Evolutionary conservation across 2,329 filamentous ascomycete species (phyloP).

Genomic region (Penicillium sp.): DNA sequence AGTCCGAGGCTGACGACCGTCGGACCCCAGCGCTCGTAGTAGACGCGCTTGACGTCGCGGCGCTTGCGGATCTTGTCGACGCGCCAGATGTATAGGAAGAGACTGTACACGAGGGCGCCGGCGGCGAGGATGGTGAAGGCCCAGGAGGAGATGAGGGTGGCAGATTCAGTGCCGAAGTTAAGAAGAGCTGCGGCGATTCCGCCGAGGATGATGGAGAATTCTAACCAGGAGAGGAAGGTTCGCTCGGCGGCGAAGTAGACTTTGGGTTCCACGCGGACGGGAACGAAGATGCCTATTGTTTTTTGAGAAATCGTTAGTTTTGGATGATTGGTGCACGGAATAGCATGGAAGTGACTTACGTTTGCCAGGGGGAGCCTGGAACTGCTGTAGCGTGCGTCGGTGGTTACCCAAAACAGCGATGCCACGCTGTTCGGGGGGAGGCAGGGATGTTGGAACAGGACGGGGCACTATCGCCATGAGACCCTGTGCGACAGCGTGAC

Average conservation of each 20-base stretch:
- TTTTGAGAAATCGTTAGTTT: conserved; percentile 30
- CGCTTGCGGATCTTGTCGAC: conserved; percentile 80
- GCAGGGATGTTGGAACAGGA: conserved; percentile 44
- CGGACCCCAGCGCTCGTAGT: conserved; percentile 87
- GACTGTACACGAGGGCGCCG: conserved; percentile 74
- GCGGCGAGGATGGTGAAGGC: conserved; percentile 81
- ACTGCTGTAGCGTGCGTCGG: conserved; percentile 51
- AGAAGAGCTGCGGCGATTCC: conserved; percentile 80
- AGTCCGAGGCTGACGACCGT: conserved; percentile 71
- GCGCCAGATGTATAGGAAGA: conserved; percentile 82
- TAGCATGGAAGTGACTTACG: conserved; percentile 31
- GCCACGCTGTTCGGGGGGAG: conserved; percentile 36
- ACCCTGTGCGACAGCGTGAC: conserved; percentile 42
- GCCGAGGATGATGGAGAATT: conserved; percentile 93
- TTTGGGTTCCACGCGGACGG: conserved; percentile 93
- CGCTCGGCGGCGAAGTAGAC: conserved; percentile 96
- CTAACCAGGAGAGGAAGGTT: conserved; percentile 95
- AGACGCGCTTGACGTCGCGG: conserved; percentile 69
- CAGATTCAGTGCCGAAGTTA: conserved; percentile 65
- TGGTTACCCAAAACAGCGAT: conserved; percentile 40
- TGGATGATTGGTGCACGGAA: conserved; percentile 23
- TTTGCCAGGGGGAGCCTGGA: conserved; percentile 57
- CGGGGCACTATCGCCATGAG: conserved; percentile 55
- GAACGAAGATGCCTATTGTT: conserved; percentile 86
- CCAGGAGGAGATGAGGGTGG: conserved; percentile 67